Conservation (phyloP, 164 flowering plant species). For the Vitis rupestris region DNA sequence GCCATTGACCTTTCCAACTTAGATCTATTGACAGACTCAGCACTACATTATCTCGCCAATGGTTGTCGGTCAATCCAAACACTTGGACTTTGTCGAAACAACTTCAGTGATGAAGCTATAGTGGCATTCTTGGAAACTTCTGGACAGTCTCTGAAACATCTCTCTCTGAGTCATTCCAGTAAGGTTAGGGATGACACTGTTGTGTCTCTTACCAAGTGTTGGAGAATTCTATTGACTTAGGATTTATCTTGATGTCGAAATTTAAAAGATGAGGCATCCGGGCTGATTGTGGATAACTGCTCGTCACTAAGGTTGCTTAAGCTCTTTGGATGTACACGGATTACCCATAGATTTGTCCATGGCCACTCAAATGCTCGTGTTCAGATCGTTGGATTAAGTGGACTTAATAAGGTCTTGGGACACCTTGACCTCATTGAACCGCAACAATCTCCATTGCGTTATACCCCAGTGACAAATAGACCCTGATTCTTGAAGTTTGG, state of each 20-base stretch:
- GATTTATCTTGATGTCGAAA: conserved; percentile 50
- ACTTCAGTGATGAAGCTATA: conserved; percentile 33
- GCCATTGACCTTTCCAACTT: conserved; percentile 22
- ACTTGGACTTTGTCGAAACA: conserved; percentile 17
- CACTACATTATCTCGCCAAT: conserved; percentile 18
- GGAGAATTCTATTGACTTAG: conserved; percentile 25
- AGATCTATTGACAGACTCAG: conserved; percentile 20
- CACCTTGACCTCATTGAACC: conserved; percentile 17
- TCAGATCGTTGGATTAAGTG: conserved; percentile 45
- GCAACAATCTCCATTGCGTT: conserved; percentile 16
- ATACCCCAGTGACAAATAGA: conserved; percentile 15
- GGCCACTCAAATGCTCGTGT: conserved; percentile 49
- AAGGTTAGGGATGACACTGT: conserved; percentile 37
- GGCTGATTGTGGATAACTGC: conserved; percentile 36
- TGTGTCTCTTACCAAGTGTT: conserved; percentile 28
- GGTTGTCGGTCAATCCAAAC: conserved; percentile 20
- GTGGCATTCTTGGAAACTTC: conserved; percentile 27
- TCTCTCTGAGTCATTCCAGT: conserved; percentile 18
- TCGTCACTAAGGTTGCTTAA: conserved; percentile 34
- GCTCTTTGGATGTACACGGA: conserved; percentile 44
- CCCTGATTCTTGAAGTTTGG: neutral
- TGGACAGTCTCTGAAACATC: conserved; percentile 16
- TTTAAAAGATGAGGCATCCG: conserved; percentile 28
- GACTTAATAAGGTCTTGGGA: conserved; percentile 23
- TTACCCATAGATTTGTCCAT: conserved; percentile 37